Evolutionary conservation across 495 filamentous ascomycete genomes (phyloP).

Genomic region (Bryoglossum gracile): DNA sequence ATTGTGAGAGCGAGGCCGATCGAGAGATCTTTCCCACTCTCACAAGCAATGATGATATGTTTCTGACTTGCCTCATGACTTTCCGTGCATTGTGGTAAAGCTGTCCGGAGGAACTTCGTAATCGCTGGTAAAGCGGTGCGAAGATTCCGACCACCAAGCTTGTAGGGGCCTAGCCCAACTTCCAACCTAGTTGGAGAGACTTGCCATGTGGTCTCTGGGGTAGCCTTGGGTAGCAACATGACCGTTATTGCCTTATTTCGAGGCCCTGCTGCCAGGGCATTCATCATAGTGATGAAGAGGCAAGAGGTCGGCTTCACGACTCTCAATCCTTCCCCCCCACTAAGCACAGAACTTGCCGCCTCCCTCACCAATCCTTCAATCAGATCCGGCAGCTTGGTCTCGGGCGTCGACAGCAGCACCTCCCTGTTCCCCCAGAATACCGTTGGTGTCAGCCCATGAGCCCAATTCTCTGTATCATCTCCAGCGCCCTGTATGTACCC

Average conservation of each 20-base stretch:
- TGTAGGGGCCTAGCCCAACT: constrained; percentile 57
- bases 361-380: constrained; percentile 47
- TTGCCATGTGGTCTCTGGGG: constrained; percentile 26
- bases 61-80: neutral
- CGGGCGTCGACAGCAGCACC: constrained; percentile 47
- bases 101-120: constrained; percentile 27
- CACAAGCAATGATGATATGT: constrained; percentile 49
- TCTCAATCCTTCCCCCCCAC: neutral
- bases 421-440: constrained; percentile 69
- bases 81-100: neutral
- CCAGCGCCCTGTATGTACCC: constrained; percentile 93
- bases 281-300: constrained; percentile 28
- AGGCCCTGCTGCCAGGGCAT: neutral
- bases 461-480: constrained; percentile 91
- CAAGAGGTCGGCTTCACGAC: constrained; percentile 24
- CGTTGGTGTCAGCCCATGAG: constrained; percentile 62
- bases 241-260: constrained; percentile 7
- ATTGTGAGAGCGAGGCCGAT: constrained; percentile 54
- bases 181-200: constrained; percentile 41
- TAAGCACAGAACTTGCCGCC: neutral
- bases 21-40: constrained; percentile 59
- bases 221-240: constrained; percentile 29
- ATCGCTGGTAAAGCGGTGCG: constrained; percentile 55
- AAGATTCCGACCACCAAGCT: constrained; percentile 68
- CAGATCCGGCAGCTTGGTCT: constrained; percentile 56